Conservation (phyloP, 2,329 filamentous ascomycete genomes). For the Fusarium brevicatenulatum region DNA sequence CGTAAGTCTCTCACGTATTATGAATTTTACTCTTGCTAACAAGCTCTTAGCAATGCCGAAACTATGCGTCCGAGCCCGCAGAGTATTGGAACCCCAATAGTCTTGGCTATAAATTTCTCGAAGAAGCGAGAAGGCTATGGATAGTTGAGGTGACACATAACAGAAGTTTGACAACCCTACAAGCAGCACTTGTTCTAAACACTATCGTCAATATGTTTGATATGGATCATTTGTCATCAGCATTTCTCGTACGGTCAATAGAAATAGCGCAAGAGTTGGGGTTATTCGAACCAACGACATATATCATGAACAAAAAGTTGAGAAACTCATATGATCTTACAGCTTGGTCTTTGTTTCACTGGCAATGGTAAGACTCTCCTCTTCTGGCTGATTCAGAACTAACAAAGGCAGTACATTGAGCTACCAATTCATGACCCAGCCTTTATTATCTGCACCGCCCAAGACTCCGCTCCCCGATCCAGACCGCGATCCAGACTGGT, state of each 20-base stretch:
- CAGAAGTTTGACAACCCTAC: slow-evolving; percentile 1
- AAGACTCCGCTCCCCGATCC: neutral
- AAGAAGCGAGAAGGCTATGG: slow-evolving; percentile 11
- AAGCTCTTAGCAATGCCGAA: neutral
- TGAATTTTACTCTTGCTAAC: neutral
- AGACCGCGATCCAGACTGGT: neutral
- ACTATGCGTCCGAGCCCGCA: neutral
- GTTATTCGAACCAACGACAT: slow-evolving; percentile 2
- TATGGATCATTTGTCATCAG: slow-evolving; percentile 3
- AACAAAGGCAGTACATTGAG: neutral
- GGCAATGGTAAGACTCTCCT: neutral
- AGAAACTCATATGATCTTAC: slow-evolving; percentile 6
- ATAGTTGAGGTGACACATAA: neutral
- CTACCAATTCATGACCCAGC: neutral
- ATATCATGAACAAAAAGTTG: slow-evolving; percentile 6
- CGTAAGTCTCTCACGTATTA: neutral
- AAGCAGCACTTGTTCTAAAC: neutral
- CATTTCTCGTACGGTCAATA: neutral
- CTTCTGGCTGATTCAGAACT: rapidly evolving
- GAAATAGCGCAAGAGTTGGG: neutral
- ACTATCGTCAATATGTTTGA: slow-evolving; percentile 13
- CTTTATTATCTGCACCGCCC: neutral
- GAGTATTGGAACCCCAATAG: slow-evolving; percentile 10
- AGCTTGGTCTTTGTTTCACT: slow-evolving; percentile 19
- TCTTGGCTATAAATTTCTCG: slow-evolving; percentile 4